Evolutionary conservation across 2,329 filamentous ascomycete genomes (phyloP).

Genomic region (Didymella segeticola): DNA sequence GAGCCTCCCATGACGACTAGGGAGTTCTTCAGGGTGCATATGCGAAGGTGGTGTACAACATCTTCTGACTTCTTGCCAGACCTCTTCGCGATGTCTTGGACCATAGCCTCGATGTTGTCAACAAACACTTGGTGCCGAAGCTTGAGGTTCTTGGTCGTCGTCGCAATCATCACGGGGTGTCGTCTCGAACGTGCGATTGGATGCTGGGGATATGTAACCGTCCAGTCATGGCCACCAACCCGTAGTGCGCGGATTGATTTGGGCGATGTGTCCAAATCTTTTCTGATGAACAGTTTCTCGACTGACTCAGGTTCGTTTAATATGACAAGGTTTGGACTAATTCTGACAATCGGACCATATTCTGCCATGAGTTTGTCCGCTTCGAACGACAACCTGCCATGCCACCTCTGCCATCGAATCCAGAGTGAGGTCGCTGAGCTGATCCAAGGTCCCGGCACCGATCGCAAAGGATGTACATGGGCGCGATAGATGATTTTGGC

Average conservation of each 20-base stretch:
- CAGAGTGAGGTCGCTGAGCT: slow-evolving; percentile 23
- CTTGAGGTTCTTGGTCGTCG: slow-evolving; percentile 28
- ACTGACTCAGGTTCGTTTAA: slow-evolving; percentile 26
- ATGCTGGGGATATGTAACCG: slow-evolving; percentile 32
- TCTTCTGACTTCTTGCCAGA: slow-evolving; percentile 24
- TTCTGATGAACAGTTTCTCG: slow-evolving; percentile 25
- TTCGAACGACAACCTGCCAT: slow-evolving; percentile 26
- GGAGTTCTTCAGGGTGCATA: slow-evolving; percentile 27
- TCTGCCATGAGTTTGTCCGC: slow-evolving; percentile 27
- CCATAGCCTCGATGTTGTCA: slow-evolving; percentile 25
- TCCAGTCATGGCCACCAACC: slow-evolving; percentile 30
- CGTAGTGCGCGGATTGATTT: slow-evolving; percentile 27
- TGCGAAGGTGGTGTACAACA: slow-evolving; percentile 30
- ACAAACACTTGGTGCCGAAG: slow-evolving; percentile 22
- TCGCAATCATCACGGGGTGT: slow-evolving; percentile 31
- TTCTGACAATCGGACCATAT: slow-evolving; percentile 28
- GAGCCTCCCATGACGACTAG: slow-evolving; percentile 30
- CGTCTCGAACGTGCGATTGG: slow-evolving; percentile 22
- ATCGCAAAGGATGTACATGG: slow-evolving; percentile 19
- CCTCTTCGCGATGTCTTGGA: slow-evolving; percentile 18
- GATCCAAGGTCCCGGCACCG: slow-evolving; percentile 27
- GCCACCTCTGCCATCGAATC: slow-evolving; percentile 31
- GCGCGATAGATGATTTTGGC: background rate
- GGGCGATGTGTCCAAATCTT: slow-evolving; percentile 28
- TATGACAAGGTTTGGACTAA: slow-evolving; percentile 27